These are phyloP conservation scores for Cyclocybe cylindracea DNA, from an alignment of 768 basidiomycete genomes.

Conservation along the genomic window DNA sequence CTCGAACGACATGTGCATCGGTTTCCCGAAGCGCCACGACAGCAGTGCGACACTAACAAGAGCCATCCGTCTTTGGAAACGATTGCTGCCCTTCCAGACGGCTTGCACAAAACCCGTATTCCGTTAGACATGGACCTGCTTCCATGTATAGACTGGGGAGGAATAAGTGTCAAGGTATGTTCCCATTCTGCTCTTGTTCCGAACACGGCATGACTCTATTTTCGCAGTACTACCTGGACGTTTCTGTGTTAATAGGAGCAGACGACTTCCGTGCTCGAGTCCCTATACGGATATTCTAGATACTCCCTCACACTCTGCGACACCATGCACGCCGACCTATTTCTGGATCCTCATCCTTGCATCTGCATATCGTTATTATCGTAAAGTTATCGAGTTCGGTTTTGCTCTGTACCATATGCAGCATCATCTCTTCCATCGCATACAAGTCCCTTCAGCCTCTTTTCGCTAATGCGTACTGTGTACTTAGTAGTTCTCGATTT, in stretches of 20 bases:
- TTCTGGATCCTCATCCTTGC: slow-evolving; percentile 5
- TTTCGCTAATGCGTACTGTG: background rate
- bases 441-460: background rate
- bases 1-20: slow-evolving; percentile 55
- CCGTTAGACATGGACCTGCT: slow-evolving; percentile 58
- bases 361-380: slow-evolving; percentile 22
- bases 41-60: slow-evolving; percentile 32
- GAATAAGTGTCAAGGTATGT: slow-evolving; percentile 67
- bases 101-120: slow-evolving; percentile 63
- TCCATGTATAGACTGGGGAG: slow-evolving; percentile 66
- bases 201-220: slow-evolving; percentile 6
- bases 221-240: slow-evolving; percentile 69
- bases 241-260: slow-evolving; percentile 65
- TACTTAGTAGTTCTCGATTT: background rate
- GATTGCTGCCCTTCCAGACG: slow-evolving; percentile 60
- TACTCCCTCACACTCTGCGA: background rate
- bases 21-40: slow-evolving; percentile 69
- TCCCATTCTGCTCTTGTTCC: slow-evolving; percentile 4
- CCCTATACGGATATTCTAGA: slow-evolving; percentile 58
- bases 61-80: slow-evolving; percentile 49
- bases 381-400: slow-evolving; percentile 8
- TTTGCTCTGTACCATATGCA: slow-evolving; percentile 10
- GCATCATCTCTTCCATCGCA: background rate
- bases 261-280: slow-evolving; percentile 64
- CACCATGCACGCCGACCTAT: background rate